These are phyloP conservation scores for Zygosaccharomyces kombuchaensis DNA, from an alignment of 805 yeast species.

Conservation along the genomic window DNA sequence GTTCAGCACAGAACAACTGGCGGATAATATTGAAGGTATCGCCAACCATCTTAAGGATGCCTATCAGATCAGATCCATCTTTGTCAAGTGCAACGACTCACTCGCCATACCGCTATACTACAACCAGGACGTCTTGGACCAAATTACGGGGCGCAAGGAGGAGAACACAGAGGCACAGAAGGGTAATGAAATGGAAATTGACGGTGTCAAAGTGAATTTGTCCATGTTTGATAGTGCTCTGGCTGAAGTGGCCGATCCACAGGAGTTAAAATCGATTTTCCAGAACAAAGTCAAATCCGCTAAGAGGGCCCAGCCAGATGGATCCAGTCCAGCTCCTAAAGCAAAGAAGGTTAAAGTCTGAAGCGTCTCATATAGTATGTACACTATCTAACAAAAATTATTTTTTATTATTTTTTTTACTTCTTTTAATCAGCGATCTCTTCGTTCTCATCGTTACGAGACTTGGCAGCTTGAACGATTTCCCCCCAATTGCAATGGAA, in stretches of 20 bases:
- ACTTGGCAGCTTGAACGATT: slow-evolving; percentile 28
- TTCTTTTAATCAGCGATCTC: neutral
- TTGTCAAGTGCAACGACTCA: slow-evolving; percentile 62
- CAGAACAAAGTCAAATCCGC: slow-evolving; percentile 50
- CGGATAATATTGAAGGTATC: slow-evolving; percentile 57
- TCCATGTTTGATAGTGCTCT: slow-evolving; percentile 70
- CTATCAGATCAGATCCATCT: slow-evolving; percentile 50
- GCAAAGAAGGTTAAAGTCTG: slow-evolving; percentile 18
- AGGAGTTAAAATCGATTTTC: slow-evolving; percentile 57
- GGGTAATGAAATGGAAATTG: slow-evolving; percentile 29
- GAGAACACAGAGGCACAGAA: slow-evolving; percentile 24
- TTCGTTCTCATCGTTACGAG: slow-evolving; percentile 25
- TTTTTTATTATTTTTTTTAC: neutral
- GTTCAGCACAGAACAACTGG: slow-evolving; percentile 46
- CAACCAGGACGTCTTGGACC: slow-evolving; percentile 46
- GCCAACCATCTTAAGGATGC: slow-evolving; percentile 42
- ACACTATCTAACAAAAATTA: neutral
- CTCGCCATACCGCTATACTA: slow-evolving; percentile 84
- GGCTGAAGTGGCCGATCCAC: slow-evolving; percentile 78
- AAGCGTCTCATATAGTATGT: slow-evolving; percentile 1
- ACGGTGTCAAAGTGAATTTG: slow-evolving; percentile 42
- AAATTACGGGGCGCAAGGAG: slow-evolving; percentile 30
- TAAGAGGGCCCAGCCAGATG: slow-evolving; percentile 29
- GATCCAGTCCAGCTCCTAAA: slow-evolving; percentile 17
- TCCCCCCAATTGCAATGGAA: slow-evolving; percentile 33